phyloP scores from a whole-genome alignment of 768 basidiomycete species.

The Phlebiopsis gigantea region DNA sequence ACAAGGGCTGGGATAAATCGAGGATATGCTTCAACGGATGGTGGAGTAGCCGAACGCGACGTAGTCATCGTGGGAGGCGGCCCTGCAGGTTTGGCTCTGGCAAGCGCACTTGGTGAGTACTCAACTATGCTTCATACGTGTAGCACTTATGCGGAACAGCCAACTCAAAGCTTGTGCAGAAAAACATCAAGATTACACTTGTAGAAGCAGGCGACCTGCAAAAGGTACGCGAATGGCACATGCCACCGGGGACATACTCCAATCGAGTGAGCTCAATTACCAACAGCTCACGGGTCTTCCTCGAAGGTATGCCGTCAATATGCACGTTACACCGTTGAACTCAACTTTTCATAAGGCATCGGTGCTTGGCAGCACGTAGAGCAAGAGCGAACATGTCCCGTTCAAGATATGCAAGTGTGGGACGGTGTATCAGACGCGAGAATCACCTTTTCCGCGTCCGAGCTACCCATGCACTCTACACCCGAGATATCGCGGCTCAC shows the following conservation, averaged over 20 bases:
- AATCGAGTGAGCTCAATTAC: constrained; percentile 88
- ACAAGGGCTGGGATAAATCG: not conserved
- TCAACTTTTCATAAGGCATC: constrained; percentile 43
- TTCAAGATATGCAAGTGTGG: constrained; percentile 94
- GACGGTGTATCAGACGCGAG: constrained; percentile 83
- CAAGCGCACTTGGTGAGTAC: constrained; percentile 72
- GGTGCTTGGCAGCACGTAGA: constrained; percentile 85
- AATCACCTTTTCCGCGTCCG: constrained; percentile 61
- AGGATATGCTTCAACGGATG: constrained; percentile 9
- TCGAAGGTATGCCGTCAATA: constrained; percentile 45
- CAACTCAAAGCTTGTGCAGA: constrained; percentile 43
- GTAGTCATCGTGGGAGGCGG: constrained; percentile 95
- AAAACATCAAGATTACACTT: constrained; percentile 59
- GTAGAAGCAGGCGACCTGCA: constrained; percentile 79
- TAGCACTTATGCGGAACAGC: constrained; percentile 33
- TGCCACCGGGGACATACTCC: constrained; percentile 51
- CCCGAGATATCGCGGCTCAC: constrained; percentile 76
- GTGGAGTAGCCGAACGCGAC: constrained; percentile 53
- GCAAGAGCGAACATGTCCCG: constrained; percentile 53
- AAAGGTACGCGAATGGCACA: constrained; percentile 63
- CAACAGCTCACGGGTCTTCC: constrained; percentile 60
- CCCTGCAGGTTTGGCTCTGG: constrained; percentile 85
- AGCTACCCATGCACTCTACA: constrained; percentile 31
- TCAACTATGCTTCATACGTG: not conserved
- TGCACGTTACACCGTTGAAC: not conserved